Percentiles rank a stretch among this genome's conserved stretches.
These are phyloP conservation scores for Pelagophyceae sp. DNA, from an alignment of 352 stramenopile genomes.

Conservation along the genomic window DNA sequence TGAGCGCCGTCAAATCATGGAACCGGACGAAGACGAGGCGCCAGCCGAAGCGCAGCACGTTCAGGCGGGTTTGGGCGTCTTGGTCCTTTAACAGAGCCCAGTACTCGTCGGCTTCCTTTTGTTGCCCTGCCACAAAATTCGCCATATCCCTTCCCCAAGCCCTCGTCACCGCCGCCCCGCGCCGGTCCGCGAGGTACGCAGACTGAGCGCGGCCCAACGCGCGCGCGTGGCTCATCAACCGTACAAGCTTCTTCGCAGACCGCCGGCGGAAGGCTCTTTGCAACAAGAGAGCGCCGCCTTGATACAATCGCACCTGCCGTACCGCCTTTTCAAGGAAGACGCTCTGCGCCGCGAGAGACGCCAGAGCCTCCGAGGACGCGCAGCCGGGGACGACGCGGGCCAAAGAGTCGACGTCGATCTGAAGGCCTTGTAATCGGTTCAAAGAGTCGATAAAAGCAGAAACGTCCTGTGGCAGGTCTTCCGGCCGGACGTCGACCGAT, in stretches of 20 bases:
- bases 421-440: too few relatives aligned
- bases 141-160: conserved; percentile 10
- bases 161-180: neutral
- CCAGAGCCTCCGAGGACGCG: neutral
- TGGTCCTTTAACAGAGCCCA: neutral
- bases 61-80: neutral
- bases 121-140: neutral
- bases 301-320: neutral
- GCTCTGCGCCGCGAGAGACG: neutral
- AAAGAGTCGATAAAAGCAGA: too few relatives aligned
- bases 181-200: neutral
- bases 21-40: neutral
- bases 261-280: neutral
- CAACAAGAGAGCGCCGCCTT: neutral
- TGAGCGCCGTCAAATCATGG: neutral
- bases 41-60: neutral
- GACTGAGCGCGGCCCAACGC: neutral
- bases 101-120: neutral
- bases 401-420: neutral
- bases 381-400: neutral
- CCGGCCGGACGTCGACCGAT: too few relatives aligned
- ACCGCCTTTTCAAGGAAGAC: neutral
- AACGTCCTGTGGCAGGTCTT: too few relatives aligned
- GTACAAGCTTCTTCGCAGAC: neutral
- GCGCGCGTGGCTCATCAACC: neutral